Evolutionary conservation across 768 basidiomycete species (phyloP).

Genomic region (Tylopilus sp.): DNA sequence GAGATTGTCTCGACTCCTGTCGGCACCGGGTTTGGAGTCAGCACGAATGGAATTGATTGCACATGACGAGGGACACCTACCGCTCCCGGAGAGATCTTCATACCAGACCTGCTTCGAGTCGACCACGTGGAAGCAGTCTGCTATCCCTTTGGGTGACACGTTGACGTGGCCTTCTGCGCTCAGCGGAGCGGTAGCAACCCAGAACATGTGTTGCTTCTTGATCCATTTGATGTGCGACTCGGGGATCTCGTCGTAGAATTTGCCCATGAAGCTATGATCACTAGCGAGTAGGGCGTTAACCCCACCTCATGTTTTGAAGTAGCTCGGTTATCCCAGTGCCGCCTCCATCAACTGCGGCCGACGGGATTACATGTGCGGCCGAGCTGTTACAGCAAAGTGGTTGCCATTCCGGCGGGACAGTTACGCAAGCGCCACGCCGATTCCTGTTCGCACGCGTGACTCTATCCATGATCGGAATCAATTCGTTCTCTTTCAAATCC

Average conservation of each 20-base stretch:
- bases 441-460: too few relatives aligned
- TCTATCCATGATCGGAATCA: too few relatives aligned
- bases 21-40: background rate
- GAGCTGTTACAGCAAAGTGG: too few relatives aligned
- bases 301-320: too few relatives aligned
- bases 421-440: too few relatives aligned
- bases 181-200: conserved; percentile 68
- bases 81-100: conserved; percentile 67
- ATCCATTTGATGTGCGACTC: background rate
- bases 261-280: conserved; percentile 24
- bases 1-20: conserved; percentile 60
- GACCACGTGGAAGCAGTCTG: conserved; percentile 59
- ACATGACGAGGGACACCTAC: conserved; percentile 29
- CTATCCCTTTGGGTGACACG: conserved; percentile 66
- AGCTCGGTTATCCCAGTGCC: too few relatives aligned
- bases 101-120: conserved; percentile 63
- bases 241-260: conserved; percentile 53
- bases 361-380: too few relatives aligned
- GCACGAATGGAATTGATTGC: background rate
- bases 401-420: too few relatives aligned
- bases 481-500: too few relatives aligned
- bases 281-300: too few relatives aligned
- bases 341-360: too few relatives aligned
- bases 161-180: conserved; percentile 57
- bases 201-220: conserved; percentile 25